A percentile compares a stretch with the other conserved stretches of the same genome.
phyloP scores from a whole-genome alignment of 768 basidiomycete species.

The Suillus hirtellus region DNA sequence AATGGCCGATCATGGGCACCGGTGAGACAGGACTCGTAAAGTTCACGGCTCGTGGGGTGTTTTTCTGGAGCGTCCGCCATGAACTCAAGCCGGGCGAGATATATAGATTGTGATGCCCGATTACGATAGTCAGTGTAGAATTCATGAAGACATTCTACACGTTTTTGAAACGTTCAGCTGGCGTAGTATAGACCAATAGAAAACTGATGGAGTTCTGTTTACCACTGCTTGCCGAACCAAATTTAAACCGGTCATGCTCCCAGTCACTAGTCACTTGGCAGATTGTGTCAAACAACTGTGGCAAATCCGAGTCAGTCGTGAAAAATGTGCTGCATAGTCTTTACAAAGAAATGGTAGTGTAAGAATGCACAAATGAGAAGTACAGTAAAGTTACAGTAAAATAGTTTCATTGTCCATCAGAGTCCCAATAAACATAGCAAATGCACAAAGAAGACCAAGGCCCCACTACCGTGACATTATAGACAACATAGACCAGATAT shows the following conservation, averaged over 20 bases:
- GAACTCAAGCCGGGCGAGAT: constrained; percentile 5
- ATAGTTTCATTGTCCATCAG: constrained; percentile 9
- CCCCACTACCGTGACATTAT: not conserved
- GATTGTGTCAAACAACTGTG: not conserved
- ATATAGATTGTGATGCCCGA: constrained; percentile 20
- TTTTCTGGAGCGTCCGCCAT: constrained; percentile 23
- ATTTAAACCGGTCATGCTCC: not conserved
- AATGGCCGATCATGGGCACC: constrained; percentile 55
- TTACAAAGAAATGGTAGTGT: not conserved
- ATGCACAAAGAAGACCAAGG: not conserved
- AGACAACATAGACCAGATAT: not conserved
- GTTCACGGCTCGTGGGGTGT: constrained; percentile 45
- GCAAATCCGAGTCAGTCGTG: not conserved
- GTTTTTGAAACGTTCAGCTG: constrained; percentile 19
- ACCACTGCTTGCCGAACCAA: constrained; percentile 29
- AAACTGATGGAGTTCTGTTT: constrained; percentile 26
- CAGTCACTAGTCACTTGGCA: not conserved
- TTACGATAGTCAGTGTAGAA: constrained; percentile 13
- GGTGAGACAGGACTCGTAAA: constrained; percentile 52
- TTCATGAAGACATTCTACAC: constrained; percentile 29
- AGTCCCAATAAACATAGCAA: constrained; percentile 6
- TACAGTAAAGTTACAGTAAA: constrained; percentile 1
- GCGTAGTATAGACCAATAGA: constrained; percentile 1
- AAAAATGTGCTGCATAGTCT: not conserved
- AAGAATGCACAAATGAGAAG: not conserved